A percentile compares a stretch with the other conserved stretches of the same genome.
Conservation (phyloP, 2,329 filamentous ascomycete genomes). For the Penicillium nordicum region DNA sequence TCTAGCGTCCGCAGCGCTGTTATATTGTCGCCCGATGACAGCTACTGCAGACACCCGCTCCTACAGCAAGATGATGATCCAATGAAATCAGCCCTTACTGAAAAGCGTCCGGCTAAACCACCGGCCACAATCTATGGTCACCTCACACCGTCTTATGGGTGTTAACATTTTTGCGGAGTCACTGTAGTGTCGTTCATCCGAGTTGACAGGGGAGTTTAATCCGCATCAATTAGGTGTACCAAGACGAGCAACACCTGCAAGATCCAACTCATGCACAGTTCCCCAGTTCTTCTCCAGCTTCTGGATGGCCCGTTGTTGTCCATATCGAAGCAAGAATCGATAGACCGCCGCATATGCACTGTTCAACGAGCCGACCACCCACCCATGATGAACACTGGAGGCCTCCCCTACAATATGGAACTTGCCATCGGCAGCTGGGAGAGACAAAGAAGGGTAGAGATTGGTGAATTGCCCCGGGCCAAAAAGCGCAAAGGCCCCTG, state of each 20-base stretch:
- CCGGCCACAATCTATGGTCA: too few species aligned
- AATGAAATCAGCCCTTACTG: too few species aligned
- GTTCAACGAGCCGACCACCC: constrained; percentile 19
- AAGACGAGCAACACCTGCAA: not conserved
- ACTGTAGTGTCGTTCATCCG: not conserved
- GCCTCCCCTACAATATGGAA: constrained; percentile 17
- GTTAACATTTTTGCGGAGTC: too few species aligned
- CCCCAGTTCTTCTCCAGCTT: not conserved
- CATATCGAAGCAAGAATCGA: not conserved
- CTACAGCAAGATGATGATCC: too few species aligned
- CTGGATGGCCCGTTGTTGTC: not conserved
- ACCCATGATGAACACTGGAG: constrained; percentile 17
- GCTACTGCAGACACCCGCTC: too few species aligned
- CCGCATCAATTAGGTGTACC: not conserved
- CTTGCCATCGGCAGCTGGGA: constrained; percentile 1
- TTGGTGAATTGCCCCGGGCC: not conserved
- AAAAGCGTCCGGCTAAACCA: too few species aligned
- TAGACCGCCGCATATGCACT: constrained; percentile 5
- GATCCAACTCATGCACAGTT: not conserved
- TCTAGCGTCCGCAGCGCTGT: too few species aligned
- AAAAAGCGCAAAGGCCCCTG: too few species aligned
- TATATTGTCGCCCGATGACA: too few species aligned
- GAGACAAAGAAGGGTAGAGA: not conserved
- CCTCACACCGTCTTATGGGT: too few species aligned
- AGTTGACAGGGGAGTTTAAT: not conserved